Evolutionary conservation across 2,329 filamentous ascomycete genomes (phyloP).

Genomic region (Colletotrichum sp.): DNA sequence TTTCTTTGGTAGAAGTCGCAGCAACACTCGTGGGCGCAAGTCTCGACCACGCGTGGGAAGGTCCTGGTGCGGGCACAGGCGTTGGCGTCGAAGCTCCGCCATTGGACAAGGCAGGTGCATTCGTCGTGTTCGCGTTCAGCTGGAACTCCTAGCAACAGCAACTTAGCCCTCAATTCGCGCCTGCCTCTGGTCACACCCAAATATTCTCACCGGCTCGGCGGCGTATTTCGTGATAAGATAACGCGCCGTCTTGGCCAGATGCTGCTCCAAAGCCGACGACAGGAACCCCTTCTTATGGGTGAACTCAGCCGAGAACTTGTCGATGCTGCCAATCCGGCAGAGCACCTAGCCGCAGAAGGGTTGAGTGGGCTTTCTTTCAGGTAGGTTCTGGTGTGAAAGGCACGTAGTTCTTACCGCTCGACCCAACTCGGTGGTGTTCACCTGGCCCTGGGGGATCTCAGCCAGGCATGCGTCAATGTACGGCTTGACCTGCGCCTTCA

Average conservation of each 20-base stretch:
- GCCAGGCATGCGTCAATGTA: constrained; percentile 30
- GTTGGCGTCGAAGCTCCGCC: neutral
- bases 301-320: neutral
- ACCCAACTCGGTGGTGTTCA: constrained; percentile 30
- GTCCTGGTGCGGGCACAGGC: neutral
- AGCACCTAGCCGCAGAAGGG: neutral
- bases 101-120: neutral
- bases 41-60: neutral
- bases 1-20: neutral
- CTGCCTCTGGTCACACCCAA: neutral
- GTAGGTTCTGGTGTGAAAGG: constrained; percentile 19
- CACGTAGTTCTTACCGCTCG: constrained; percentile 30
- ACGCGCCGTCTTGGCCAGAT: neutral
- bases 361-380: neutral
- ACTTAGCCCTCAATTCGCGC: neutral
- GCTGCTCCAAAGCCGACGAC: neutral
- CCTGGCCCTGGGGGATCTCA: constrained; percentile 25
- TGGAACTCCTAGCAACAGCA: neutral
- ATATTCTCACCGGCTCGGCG: neutral
- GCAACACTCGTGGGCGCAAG: neutral
- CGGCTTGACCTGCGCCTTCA: constrained; percentile 35
- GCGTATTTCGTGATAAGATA: neutral
- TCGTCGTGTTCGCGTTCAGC: neutral
- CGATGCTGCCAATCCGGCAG: neutral
- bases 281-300: neutral